These are phyloP conservation scores for Penicillium cinerascens DNA, from an alignment of 495 filamentous ascomycete genomes.

Conservation along the genomic window DNA sequence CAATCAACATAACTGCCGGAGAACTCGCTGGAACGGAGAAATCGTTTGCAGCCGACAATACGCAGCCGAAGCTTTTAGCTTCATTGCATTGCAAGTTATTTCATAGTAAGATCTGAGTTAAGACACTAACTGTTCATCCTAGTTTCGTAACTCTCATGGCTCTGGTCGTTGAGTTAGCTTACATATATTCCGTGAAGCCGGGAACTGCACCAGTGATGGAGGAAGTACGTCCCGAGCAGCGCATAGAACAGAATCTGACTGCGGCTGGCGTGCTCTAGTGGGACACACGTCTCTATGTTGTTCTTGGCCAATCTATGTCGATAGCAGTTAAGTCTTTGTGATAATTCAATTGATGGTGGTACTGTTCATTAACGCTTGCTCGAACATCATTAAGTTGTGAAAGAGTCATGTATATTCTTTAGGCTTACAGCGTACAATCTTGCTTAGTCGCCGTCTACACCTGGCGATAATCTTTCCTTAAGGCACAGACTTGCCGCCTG, in stretches of 20 bases:
- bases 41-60: constrained; percentile 16
- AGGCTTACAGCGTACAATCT: no score
- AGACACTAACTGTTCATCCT: neutral
- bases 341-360: no score
- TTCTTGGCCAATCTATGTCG: no score
- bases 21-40: constrained; percentile 17
- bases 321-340: no score
- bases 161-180: constrained; percentile 1
- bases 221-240: neutral
- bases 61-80: constrained; percentile 19
- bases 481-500: no score
- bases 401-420: no score
- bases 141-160: neutral
- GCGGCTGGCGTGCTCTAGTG: constrained; percentile 5
- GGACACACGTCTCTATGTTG: no score
- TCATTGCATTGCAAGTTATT: constrained; percentile 24
- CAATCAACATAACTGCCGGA: constrained; percentile 12
- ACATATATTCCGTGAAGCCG: neutral
- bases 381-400: no score
- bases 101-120: neutral
- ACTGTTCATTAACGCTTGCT: no score
- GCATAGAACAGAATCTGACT: constrained; percentile 1
- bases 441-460: no score
- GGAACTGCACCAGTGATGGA: neutral
- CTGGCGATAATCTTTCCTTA: no score